These are phyloP conservation scores for Bryoglossum gracile DNA, from an alignment of 495 filamentous ascomycete species.

Conservation along the genomic window DNA sequence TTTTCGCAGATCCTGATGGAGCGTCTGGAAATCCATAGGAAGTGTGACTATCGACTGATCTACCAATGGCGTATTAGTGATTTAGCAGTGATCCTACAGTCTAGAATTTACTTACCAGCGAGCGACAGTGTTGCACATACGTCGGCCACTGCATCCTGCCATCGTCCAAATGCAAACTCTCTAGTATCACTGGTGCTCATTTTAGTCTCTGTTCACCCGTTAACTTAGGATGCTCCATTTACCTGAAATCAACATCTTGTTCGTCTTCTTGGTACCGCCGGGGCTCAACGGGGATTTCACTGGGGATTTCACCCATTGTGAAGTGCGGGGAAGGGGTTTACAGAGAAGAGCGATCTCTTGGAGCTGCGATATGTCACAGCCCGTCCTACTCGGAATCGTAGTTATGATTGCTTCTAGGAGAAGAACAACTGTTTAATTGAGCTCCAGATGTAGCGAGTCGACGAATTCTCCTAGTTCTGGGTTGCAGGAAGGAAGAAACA, in stretches of 20 bases:
- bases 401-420: no score
- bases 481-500: no score
- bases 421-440: no score
- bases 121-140: not conserved
- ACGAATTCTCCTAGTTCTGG: no score
- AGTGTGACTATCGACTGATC: not conserved
- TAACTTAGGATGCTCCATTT: not conserved
- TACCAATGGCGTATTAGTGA: not conserved
- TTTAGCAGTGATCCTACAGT: not conserved
- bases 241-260: constrained; percentile 15
- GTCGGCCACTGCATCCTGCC: not conserved
- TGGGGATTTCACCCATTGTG: no score
- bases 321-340: no score
- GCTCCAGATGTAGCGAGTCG: no score
- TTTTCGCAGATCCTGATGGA: constrained; percentile 6
- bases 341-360: no score
- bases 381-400: no score
- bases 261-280: constrained; percentile 11
- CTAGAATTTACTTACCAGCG: constrained; percentile 5
- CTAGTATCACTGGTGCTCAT: constrained; percentile 11
- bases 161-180: constrained; percentile 8
- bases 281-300: no score
- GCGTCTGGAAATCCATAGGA: constrained; percentile 5
- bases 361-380: no score
- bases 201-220: not conserved